Evolutionary conservation across 495 filamentous ascomycete genomes (phyloP), one percentile per base, ranked within the genome.

Genomic region (Lasiosphaeriaceae sp.): DNA sequence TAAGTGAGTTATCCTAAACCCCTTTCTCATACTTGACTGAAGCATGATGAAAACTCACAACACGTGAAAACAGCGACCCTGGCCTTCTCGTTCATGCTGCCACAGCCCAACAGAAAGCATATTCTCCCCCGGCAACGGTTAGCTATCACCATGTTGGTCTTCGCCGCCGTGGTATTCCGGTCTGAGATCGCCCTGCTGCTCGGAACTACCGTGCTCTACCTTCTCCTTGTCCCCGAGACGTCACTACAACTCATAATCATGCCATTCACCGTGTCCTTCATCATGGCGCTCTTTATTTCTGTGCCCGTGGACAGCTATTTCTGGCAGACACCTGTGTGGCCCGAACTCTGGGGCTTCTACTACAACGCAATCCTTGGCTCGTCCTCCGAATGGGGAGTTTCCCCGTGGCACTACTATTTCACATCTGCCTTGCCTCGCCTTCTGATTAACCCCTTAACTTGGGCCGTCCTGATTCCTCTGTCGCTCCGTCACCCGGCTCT

Each of bases 281-380:
- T 75, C 11, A 56, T 86, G 41, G 86, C 88, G 14, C 77, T 97
- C 2, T 31, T 72, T 11, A 63, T 81, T 24, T 90, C 91, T 2
- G 72, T 96, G 22, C 72, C 83, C 5, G 71, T 96, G 45, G 94
- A 99, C 77, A 90, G 88, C 16, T 90, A 88, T 72, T 96, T 97
- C 75, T 99, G 93, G 95, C 90, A 91, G 57, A 79, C 72, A 31
- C 84, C 87, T 1, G 67, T 96, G 16, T 99, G 95, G 95, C 92
- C 94, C 1, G 94, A 99, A 66, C 80, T 95, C 43, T 82, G 82
- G 53, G 90, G 84, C 5, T 97, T 99, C 79, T 85, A 86, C 64
- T 99, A 86, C 80, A 99, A 99, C 71, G 88, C 91, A 23, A 68
- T 97, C 35, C 80, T 89, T 58, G 86, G 87, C 51, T 80, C 82